A percentile compares a stretch with the other conserved stretches of the same genome.
Evolutionary conservation across 2,329 filamentous ascomycete genomes (phyloP).

Genomic region (Emmonsiellopsis sp.): DNA sequence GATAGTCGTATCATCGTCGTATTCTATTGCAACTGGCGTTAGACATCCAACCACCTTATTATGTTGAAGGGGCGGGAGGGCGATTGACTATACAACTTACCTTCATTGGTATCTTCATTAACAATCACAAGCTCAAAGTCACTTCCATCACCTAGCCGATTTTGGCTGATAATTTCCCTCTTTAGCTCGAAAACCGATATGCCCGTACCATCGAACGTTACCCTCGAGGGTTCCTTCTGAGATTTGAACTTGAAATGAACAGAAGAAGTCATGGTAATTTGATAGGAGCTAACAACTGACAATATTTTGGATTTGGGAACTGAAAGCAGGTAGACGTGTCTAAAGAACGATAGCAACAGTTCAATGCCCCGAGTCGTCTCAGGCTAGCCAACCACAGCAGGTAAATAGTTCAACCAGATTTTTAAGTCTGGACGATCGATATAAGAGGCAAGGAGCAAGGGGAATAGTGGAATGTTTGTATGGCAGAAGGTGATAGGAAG

Average conservation of each 20-base stretch:
- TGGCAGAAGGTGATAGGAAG: not conserved
- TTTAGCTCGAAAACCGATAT: conserved; percentile 98
- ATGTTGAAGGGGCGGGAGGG: not conserved
- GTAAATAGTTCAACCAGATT: not conserved
- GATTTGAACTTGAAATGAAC: conserved; percentile 99
- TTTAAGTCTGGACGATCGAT: not conserved
- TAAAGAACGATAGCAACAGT: conserved; percentile 15
- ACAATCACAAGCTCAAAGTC: conserved; percentile 96
- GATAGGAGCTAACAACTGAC: conserved; percentile 10
- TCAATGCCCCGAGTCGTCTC: not conserved
- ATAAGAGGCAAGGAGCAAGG: not conserved
- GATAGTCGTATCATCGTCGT: conserved; percentile 95
- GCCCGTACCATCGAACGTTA: conserved; percentile 94
- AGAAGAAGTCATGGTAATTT: conserved; percentile 71
- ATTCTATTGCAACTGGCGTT: conserved; percentile 51
- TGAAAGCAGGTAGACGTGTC: conserved; percentile 4
- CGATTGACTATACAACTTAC: conserved; percentile 43
- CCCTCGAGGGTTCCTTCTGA: conserved; percentile 85
- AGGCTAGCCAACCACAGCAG: not conserved
- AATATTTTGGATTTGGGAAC: conserved; percentile 12
- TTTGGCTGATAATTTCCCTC: conserved; percentile 93
- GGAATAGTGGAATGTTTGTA: not conserved
- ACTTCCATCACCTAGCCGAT: conserved; percentile 85
- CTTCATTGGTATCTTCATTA: conserved; percentile 83
- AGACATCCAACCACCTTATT: not conserved